These are phyloP conservation scores for Colletotrichum gigasporum DNA, from an alignment of 2,329 filamentous ascomycete genomes.

Conservation along the genomic window DNA sequence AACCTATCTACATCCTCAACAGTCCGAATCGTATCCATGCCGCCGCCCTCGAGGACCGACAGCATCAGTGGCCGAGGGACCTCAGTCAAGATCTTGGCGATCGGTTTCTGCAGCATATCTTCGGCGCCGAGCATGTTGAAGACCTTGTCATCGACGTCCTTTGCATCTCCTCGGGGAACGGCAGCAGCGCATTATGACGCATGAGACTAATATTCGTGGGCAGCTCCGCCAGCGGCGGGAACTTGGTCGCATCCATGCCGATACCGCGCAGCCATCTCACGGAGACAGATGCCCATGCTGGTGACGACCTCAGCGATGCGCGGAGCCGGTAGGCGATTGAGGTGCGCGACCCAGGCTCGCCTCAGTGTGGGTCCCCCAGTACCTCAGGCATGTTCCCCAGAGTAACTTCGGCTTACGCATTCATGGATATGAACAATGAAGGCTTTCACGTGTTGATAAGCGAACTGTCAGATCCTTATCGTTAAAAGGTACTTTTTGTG, in stretches of 20 bases:
- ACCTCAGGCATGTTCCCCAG: too few species aligned
- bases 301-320: constrained; percentile 32
- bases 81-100: background rate
- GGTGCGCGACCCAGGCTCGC: too few species aligned
- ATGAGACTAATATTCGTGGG: constrained; percentile 25
- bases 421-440: too few species aligned
- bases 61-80: background rate
- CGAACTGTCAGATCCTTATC: too few species aligned
- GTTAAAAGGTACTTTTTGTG: too few species aligned
- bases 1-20: background rate
- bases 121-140: constrained; percentile 5
- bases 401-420: too few species aligned
- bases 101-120: constrained; percentile 3
- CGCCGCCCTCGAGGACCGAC: background rate
- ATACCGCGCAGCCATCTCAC: constrained; percentile 32
- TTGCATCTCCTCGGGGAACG: constrained; percentile 24
- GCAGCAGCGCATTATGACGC: constrained; percentile 17
- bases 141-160: constrained; percentile 5
- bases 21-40: background rate
- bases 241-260: constrained; percentile 34
- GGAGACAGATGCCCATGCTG: constrained; percentile 36
- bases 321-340: background rate
- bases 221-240: constrained; percentile 17
- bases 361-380: too few species aligned
- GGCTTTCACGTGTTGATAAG: too few species aligned